Evolutionary conservation across 2,329 filamentous ascomycete species (phyloP), one percentile per base, ranked within the genome.

Genomic region (Pleoardoris graminearum): DNA sequence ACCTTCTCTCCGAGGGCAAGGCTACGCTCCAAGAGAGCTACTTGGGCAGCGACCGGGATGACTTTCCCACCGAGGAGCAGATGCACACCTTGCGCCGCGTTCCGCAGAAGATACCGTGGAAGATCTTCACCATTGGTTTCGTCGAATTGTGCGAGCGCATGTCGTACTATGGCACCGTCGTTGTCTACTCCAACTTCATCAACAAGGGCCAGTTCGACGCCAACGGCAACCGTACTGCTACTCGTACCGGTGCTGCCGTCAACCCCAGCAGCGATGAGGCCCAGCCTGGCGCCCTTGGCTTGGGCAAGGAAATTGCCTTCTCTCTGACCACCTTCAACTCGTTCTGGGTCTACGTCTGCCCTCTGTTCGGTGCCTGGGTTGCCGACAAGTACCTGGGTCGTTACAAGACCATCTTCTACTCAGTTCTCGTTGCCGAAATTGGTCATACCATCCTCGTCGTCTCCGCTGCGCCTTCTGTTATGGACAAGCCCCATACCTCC

Each of bases 61-160:
- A 66, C 4, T 51, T 57, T 8, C 49, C 49, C 14, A 51, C 25
- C 35, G 44, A 83, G 23, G 82, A 85, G 66, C 84, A 86, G 62
- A 69, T 82, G 57, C 67, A 58, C 16, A 83, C 80, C 0, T 79
- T 86, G 23, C 80, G 78, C 44, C 81, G 82, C 54, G 80, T 86
- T 25, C 80, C 83, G 4, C 84, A 82, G 57, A 77, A 77, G 59
- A 80, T 89, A 53, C 82, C 83, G 51, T 83, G 79, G 78, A 73
- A 79, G 51, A 80, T 85, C 55, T 89, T 84, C 73, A 83, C 82
- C 19, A 82, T 90, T 46, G 85, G 84, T 45, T 82, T 88, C 54
- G 81, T 86, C 48, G 87, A 90, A 71, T 76, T 88, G 51, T 87
- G 84, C 74, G 87, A 89, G 75, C 84, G 86, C 37, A 88, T 87